Percentiles rank a stretch among this genome's conserved stretches.
Conservation (phyloP, 179 eudicot species). For the Silene noctiflora region DNA sequence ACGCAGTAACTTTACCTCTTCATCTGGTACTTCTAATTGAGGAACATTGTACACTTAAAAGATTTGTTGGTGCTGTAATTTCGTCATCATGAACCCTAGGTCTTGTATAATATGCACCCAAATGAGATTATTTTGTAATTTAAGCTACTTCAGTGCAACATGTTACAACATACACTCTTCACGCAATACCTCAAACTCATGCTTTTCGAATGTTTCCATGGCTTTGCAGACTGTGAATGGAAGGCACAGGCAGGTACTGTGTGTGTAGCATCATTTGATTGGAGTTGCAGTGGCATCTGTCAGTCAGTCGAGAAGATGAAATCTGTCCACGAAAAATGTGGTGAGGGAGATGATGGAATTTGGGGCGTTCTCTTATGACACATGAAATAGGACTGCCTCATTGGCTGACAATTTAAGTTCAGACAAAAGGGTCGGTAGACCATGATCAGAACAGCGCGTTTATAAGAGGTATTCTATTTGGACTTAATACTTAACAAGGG, state of each 20-base stretch:
- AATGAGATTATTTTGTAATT: background rate
- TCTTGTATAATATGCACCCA: background rate
- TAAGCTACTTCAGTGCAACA: background rate
- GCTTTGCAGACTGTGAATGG: constrained; percentile 65
- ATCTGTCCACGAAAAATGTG: constrained; percentile 65
- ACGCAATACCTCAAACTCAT: no score
- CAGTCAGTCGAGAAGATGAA: constrained; percentile 68
- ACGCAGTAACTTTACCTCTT: no score
- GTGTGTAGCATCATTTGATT: constrained; percentile 86
- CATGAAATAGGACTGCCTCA: background rate
- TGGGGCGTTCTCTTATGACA: constrained; percentile 36
- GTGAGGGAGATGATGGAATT: constrained; percentile 62
- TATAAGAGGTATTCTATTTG: constrained; percentile 1
- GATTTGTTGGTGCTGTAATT: no score
- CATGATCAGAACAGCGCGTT: constrained; percentile 8
- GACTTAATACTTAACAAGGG: background rate
- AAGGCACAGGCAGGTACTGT: constrained; percentile 77
- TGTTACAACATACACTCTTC: background rate
- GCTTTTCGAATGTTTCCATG: constrained; percentile 4
- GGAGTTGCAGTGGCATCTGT: constrained; percentile 93
- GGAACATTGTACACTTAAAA: no score
- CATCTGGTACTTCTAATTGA: no score
- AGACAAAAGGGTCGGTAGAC: background rate
- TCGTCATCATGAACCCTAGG: no score
- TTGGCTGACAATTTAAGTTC: background rate